A percentile compares a stretch with the other conserved stretches of the same genome.
Evolutionary conservation across 2,329 filamentous ascomycete species (phyloP).

Genomic region (Fonsecaea monophora): DNA sequence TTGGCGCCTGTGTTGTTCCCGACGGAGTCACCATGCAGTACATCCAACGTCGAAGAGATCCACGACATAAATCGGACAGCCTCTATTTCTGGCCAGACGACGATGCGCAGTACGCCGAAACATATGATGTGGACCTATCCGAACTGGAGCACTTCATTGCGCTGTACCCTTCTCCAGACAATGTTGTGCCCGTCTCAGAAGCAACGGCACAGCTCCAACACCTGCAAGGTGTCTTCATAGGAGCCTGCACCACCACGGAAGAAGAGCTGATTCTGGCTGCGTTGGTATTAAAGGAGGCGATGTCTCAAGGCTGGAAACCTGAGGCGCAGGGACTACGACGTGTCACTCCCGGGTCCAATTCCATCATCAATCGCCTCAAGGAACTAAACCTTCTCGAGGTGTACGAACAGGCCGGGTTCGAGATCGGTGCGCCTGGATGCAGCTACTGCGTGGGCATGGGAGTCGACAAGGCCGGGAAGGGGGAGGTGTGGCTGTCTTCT

Average conservation of each 20-base stretch:
- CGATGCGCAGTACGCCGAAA: conserved; percentile 49
- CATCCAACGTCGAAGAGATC: conserved; percentile 44
- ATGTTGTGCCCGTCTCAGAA: conserved; percentile 52
- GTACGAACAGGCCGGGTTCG: conserved; percentile 52
- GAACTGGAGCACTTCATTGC: conserved; percentile 50
- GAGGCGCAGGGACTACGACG: conserved; percentile 46
- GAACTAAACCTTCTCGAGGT: conserved; percentile 46
- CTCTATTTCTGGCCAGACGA: conserved; percentile 51
- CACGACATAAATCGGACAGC: conserved; percentile 44
- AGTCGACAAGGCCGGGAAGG: conserved; percentile 50
- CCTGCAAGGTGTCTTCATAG: conserved; percentile 54
- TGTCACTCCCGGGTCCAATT: conserved; percentile 51
- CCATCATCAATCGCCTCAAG: conserved; percentile 49
- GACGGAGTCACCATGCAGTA: conserved; percentile 49
- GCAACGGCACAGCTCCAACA: conserved; percentile 17
- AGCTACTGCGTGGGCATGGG: conserved; percentile 56
- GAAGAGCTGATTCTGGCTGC: conserved; percentile 55
- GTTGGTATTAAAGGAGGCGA: conserved; percentile 50
- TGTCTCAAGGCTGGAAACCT: conserved; percentile 46
- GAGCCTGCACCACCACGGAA: conserved; percentile 56
- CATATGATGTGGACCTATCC: conserved; percentile 49
- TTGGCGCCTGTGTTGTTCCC: conserved; percentile 36
- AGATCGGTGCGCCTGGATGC: conserved; percentile 52
- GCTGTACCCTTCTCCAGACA: conserved; percentile 52
- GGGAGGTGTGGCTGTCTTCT: conserved; percentile 54